Percentiles rank a stretch among this genome's conserved stretches.
Evolutionary conservation across 345 rosid genomes (phyloP).

Genomic region (Combretum micranthum): DNA sequence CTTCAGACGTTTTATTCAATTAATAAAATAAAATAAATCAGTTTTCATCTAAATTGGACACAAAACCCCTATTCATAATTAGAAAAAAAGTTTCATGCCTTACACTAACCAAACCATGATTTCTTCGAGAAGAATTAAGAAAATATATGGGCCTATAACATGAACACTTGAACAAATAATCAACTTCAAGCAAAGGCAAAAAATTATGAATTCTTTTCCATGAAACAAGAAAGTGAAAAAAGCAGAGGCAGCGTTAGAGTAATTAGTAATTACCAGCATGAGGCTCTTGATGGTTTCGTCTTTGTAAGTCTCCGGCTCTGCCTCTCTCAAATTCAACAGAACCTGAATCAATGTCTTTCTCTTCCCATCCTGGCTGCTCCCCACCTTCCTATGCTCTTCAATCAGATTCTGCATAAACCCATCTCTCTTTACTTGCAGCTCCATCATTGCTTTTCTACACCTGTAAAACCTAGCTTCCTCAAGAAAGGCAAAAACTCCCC

Average conservation of each 20-base stretch:
- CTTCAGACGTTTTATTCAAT: too few species aligned
- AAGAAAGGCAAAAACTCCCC: constrained; percentile 39
- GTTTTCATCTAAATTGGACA: too few species aligned
- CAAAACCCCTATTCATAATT: too few species aligned
- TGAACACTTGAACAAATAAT: neutral
- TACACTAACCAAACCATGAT: too few species aligned
- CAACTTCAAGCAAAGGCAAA: too few species aligned
- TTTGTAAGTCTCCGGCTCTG: constrained; percentile 37
- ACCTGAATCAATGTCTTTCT: constrained; percentile 44
- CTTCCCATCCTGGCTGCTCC: constrained; percentile 10
- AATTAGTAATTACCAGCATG: constrained; percentile 23
- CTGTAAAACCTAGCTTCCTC: constrained; percentile 27
- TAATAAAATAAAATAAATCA: too few species aligned
- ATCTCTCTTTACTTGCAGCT: constrained; percentile 26
- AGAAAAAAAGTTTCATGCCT: too few species aligned
- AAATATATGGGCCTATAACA: neutral
- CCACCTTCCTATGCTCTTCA: constrained; percentile 31
- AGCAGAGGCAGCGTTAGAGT: neutral
- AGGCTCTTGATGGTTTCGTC: constrained; percentile 48
- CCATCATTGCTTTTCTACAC: constrained; percentile 22
- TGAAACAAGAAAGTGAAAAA: neutral
- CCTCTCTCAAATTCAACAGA: constrained; percentile 34
- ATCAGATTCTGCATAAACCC: constrained; percentile 39
- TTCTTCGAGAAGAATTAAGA: too few species aligned
- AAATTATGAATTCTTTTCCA: too few species aligned